Percentiles rank a stretch among this genome's conserved stretches.
Evolutionary conservation across 495 filamentous ascomycete species (phyloP).

Genomic region (Penicillium arizonense): DNA sequence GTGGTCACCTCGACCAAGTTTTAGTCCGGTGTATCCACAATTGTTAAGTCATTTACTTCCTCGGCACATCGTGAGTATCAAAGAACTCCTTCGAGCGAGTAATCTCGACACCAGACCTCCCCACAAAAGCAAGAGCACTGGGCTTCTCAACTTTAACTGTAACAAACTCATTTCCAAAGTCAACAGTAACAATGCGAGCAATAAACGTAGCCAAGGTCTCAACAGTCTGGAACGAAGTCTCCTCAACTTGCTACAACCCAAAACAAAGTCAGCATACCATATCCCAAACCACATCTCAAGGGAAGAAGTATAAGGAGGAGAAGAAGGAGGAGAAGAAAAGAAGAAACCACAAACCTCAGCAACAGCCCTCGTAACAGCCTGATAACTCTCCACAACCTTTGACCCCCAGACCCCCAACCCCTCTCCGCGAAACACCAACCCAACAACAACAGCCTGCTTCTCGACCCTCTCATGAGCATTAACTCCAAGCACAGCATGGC

Average conservation of each 20-base stretch:
- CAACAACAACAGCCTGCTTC: constrained; percentile 55
- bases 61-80: constrained; percentile 24
- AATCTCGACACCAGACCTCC: constrained; percentile 55
- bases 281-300: no score
- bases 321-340: not conserved
- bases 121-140: constrained; percentile 55
- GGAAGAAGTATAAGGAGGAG: not conserved
- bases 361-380: constrained; percentile 42
- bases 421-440: constrained; percentile 44
- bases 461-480: constrained; percentile 58
- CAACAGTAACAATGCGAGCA: constrained; percentile 50
- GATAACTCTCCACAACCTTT: constrained; percentile 42
- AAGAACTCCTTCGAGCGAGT: constrained; percentile 51
- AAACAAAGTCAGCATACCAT: constrained; percentile 6
- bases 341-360: constrained; percentile 39
- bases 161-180: constrained; percentile 50
- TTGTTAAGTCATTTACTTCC: not conserved
- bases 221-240: constrained; percentile 53
- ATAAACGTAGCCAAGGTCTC: constrained; percentile 56
- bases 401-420: constrained; percentile 42
- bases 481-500: constrained; percentile 53
- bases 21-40: no score
- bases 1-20: no score
- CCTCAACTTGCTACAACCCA: constrained; percentile 45
- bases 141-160: constrained; percentile 58